Percentiles rank a stretch among this genome's conserved stretches.
phyloP scores from a whole-genome alignment of 106 monocot species.

The Alisma plantagoaquatica region DNA sequence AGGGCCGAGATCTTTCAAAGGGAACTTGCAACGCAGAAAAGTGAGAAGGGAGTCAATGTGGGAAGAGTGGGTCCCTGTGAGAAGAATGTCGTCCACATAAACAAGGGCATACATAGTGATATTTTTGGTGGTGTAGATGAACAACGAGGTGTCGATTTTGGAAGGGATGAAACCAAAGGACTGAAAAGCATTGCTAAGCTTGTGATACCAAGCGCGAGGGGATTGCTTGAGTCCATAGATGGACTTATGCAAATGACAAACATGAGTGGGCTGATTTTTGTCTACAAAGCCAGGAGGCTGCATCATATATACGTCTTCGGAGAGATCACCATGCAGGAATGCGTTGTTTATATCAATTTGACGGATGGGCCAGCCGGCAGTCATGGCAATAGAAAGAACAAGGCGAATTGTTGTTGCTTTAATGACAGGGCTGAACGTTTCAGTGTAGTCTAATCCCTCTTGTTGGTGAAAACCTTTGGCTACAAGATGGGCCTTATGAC shows the following conservation, averaged over 20 bases:
- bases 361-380: not conserved
- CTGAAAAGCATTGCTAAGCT: not conserved
- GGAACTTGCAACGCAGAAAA: not conserved
- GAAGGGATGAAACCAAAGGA: not conserved
- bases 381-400: not conserved
- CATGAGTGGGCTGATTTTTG: not conserved
- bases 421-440: conserved; percentile 5
- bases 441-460: not conserved
- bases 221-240: conserved; percentile 9
- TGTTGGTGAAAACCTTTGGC: conserved; percentile 5
- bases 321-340: not conserved
- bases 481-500: not conserved
- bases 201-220: conserved; percentile 4
- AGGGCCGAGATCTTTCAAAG: not conserved
- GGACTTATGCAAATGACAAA: not conserved
- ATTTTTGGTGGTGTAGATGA: not conserved
- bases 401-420: not conserved
- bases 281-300: conserved; percentile 7
- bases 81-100: conserved; percentile 10
- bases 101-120: not conserved
- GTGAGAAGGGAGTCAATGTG: not conserved
- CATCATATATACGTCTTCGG: conserved; percentile 2
- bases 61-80: not conserved
- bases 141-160: conserved; percentile 5
- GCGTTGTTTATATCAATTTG: conserved; percentile 6